A percentile compares a stretch with the other conserved stretches of the same genome.
Evolutionary conservation across 352 stramenopile genomes (phyloP).

Genomic region (Aphanomyces cochlioides): DNA sequence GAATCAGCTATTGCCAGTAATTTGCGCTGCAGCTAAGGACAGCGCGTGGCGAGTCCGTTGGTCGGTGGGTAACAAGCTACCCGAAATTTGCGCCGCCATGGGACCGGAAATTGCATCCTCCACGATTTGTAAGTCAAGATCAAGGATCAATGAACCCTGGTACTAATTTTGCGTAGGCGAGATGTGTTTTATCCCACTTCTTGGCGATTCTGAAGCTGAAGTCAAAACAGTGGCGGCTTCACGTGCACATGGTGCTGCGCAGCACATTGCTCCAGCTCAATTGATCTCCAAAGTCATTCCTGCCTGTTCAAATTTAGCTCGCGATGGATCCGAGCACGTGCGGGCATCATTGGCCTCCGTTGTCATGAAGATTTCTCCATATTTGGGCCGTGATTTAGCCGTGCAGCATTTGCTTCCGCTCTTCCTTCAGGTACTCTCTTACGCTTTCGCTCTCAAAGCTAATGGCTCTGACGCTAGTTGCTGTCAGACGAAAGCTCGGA

Average conservation of each 20-base stretch:
- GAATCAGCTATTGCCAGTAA: constrained; percentile 82
- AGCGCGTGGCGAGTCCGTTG: constrained; percentile 98
- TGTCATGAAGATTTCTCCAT: constrained; percentile 93
- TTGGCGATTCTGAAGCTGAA: constrained; percentile 97
- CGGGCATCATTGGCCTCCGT: constrained; percentile 92
- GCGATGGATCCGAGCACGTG: constrained; percentile 96
- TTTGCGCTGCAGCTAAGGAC: constrained; percentile 91
- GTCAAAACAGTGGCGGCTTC: constrained; percentile 93
- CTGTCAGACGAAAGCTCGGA: constrained; percentile 96
- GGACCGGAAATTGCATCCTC: constrained; percentile 61
- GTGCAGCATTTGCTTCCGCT: constrained; percentile 94
- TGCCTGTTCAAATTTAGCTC: constrained; percentile 90
- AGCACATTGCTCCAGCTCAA: constrained; percentile 54
- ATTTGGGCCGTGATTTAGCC: constrained; percentile 89
- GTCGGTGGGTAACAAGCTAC: constrained; percentile 96
- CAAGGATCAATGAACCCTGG: not conserved
- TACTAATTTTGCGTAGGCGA: constrained; percentile 15
- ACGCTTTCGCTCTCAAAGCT: not conserved
- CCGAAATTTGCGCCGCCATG: constrained; percentile 89
- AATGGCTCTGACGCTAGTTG: constrained; percentile 44
- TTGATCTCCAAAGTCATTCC: constrained; percentile 74
- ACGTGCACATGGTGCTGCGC: constrained; percentile 75
- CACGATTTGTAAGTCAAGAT: constrained; percentile 46
- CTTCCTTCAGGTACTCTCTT: constrained; percentile 79
- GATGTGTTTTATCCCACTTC: constrained; percentile 89